Evolutionary conservation across 208 protist genomes (phyloP).

Genomic region (Acanthamoeba royreba): DNA sequence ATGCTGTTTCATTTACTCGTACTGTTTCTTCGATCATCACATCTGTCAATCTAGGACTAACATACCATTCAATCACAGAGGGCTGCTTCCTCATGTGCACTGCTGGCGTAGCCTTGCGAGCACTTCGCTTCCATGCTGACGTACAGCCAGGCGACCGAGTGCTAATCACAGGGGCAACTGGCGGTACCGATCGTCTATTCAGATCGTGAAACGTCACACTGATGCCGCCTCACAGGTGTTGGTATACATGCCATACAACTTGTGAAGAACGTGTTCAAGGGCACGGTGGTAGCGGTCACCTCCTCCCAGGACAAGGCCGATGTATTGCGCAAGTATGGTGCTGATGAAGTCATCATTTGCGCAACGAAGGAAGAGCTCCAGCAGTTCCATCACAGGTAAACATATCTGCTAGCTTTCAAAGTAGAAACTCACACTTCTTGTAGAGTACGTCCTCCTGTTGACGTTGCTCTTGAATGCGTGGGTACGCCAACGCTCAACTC

Average conservation of each 20-base stretch:
- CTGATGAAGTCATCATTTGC: background rate
- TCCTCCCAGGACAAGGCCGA: background rate
- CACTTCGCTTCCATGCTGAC: background rate
- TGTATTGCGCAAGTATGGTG: background rate
- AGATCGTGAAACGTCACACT: no score
- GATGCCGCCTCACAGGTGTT: background rate
- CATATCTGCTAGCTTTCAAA: background rate
- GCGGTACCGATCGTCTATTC: no score
- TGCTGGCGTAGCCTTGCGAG: background rate
- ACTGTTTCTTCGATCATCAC: background rate
- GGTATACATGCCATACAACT: background rate
- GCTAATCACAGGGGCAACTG: background rate
- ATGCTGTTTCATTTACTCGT: background rate
- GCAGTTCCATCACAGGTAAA: background rate
- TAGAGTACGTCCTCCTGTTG: background rate
- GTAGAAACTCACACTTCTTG: background rate
- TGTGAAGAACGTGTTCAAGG: background rate
- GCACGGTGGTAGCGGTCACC: background rate
- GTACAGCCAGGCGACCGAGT: background rate
- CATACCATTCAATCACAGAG: background rate
- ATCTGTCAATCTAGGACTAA: background rate
- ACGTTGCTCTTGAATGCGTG: background rate
- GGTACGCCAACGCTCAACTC: background rate
- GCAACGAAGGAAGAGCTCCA: background rate
- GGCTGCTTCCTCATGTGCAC: conserved; percentile 19